Evolutionary conservation across 306 rosid species (phyloP).

Genomic region (Pachyrhizus erosus): DNA sequence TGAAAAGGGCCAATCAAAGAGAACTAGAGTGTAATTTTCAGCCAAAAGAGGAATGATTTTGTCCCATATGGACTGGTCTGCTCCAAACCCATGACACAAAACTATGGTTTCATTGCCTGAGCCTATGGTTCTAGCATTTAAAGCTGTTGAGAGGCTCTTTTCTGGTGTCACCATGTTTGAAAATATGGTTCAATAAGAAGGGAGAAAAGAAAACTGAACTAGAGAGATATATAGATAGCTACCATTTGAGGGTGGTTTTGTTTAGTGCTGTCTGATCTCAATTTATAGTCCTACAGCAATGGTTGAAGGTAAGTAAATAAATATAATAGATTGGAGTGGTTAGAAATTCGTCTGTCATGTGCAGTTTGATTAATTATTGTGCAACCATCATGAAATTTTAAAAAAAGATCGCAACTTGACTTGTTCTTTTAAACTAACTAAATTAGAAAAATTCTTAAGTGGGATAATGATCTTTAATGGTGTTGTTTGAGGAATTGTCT

Average conservation of each 20-base stretch:
- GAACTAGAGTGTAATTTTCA: conserved; percentile 50
- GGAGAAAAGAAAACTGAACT: background rate
- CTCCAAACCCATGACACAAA: conserved; percentile 79
- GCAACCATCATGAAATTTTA: background rate
- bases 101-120: conserved; percentile 59
- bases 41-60: conserved; percentile 61
- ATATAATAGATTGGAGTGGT: background rate
- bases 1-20: conserved; percentile 80
- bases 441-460: background rate
- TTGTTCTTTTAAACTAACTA: background rate
- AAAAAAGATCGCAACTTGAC: conserved; percentile 10
- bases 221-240: background rate
- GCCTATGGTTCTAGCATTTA: conserved; percentile 62
- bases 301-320: background rate
- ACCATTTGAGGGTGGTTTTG: background rate
- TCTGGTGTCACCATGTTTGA: conserved; percentile 29
- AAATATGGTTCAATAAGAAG: background rate
- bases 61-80: conserved; percentile 80
- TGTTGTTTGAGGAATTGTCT: background rate
- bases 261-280: background rate
- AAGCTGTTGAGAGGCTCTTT: conserved; percentile 46
- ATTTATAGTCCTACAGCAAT: conserved; percentile 16
- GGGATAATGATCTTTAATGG: too few relatives aligned
- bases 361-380: background rate
- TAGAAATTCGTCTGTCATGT: background rate